Conservation (phyloP, 2,329 filamentous ascomycete genomes). For the Dryadomyces quercus-mongolicae region DNA sequence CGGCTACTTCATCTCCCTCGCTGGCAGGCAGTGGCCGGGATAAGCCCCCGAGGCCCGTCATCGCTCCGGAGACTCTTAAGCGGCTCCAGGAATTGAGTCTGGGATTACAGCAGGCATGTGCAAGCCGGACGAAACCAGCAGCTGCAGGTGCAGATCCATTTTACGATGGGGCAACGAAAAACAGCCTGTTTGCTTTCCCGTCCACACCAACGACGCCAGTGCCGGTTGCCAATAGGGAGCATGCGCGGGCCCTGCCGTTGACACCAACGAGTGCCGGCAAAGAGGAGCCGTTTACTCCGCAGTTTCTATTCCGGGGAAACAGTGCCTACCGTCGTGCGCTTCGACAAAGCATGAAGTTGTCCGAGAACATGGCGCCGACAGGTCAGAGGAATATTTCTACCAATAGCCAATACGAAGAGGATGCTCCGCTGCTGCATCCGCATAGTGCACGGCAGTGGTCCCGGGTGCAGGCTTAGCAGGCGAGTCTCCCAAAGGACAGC, state of each 20-base stretch:
- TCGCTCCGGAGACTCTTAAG: conserved; percentile 3
- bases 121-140: not conserved
- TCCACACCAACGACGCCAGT: conserved; percentile 8
- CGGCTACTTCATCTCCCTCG: conserved; percentile 6
- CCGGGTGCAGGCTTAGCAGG: conserved; percentile 12
- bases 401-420: not conserved
- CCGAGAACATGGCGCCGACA: not conserved
- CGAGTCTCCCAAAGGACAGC: conserved; percentile 7
- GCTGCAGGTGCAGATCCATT: conserved; percentile 4
- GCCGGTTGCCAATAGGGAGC: not conserved
- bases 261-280: conserved; percentile 7
- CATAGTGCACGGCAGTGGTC: conserved; percentile 10
- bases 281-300: not conserved
- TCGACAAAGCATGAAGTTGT: conserved; percentile 29
- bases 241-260: not conserved
- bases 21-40: conserved; percentile 11
- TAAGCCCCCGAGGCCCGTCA: not conserved
- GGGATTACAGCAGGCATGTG: conserved; percentile 6
- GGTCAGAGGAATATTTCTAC: not conserved
- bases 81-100: conserved; percentile 10
- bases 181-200: conserved; percentile 6
- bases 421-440: conserved; percentile 7
- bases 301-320: conserved; percentile 37
- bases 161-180: conserved; percentile 1
- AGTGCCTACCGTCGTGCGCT: conserved; percentile 45